These are phyloP conservation scores for Penicillium herquei DNA, from an alignment of 495 filamentous ascomycete species.

Conservation along the genomic window DNA sequence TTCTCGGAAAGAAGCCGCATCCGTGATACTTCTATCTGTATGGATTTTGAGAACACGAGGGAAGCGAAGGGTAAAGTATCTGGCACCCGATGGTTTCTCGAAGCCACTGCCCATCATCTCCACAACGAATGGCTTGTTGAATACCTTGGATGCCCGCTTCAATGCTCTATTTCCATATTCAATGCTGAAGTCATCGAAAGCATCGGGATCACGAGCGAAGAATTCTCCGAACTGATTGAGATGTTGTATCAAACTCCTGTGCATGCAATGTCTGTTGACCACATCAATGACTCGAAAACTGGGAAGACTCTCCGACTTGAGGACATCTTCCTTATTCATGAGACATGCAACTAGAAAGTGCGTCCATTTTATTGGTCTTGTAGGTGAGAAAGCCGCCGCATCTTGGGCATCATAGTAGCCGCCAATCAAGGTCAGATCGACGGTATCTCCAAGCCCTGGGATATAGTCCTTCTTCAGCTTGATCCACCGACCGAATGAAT, in stretches of 20 bases:
- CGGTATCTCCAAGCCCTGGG: conserved; percentile 72
- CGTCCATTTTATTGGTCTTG: conserved; percentile 63
- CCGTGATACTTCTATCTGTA: conserved; percentile 54
- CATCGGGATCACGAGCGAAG: conserved; percentile 22
- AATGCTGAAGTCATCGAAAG: conserved; percentile 31
- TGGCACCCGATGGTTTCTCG: conserved; percentile 56
- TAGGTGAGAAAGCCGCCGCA: conserved; percentile 40
- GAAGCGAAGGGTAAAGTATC: conserved; percentile 62
- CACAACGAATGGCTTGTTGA: conserved; percentile 61
- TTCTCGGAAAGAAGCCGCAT: conserved; percentile 54
- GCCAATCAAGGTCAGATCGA: conserved; percentile 77
- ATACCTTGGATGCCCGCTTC: conserved; percentile 44
- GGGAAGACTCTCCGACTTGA: conserved; percentile 51
- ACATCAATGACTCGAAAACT: conserved; percentile 63
- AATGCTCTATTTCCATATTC: conserved; percentile 29
- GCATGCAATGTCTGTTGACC: conserved; percentile 50
- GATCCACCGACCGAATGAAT: conserved; percentile 57
- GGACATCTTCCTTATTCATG: conserved; percentile 65
- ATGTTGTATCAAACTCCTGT: conserved; percentile 43
- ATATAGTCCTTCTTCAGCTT: conserved; percentile 94
- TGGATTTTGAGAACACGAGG: conserved; percentile 63
- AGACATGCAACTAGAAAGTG: conserved; percentile 78
- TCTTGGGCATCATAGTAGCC: conserved; percentile 63
- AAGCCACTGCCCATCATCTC: conserved; percentile 65
- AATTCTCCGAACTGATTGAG: conserved; percentile 55